Base-by-base conservation (phyloP, 371 early-diverging fungal genomes). In the Circinella umbellata region DNA sequence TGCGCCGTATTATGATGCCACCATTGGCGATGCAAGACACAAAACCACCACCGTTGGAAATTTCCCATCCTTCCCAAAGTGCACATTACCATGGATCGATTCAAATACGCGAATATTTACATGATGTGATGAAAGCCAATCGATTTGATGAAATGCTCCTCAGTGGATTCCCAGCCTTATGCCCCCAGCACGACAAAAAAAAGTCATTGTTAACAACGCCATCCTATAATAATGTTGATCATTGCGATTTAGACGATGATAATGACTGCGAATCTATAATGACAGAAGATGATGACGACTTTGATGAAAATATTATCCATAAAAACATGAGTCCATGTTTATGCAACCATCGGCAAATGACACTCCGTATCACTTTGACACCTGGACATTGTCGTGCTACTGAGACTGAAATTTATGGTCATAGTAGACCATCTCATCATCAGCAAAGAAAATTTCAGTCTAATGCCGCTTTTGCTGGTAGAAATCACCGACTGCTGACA, bases 331-430 rank as follows among this genome's bases (percentile, higher is more conserved):
- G 13, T 47, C 39, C 70, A 11, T 69, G 64, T 53, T 66, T 48
- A 18, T 57, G 54, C 42, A 47, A 37, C n/a, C 65, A 64, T 17
- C 69, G 64, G 42, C 61, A 57, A 27, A 65, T 65, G 73, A 77
- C 75, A 2, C 62, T 74, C 54, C 71, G 76, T 17, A 55, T 79
- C n/a, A 79, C 76, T 11, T 60, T 79, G 59, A 79, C 79, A 11
- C 79, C 79, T 20, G 68, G 65, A 51, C 78, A 74, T 47, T 69
- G 73, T 36, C 78, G 78, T 49, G 78, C 78, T 3, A 68, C 67
- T 14, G 78, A 77, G 15, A 64, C 60, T 8, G 75, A 74, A 36
- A 74, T 77, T 53, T 77, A 77, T 55, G 73, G 73, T 34, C 57
- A 57, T 7, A 57, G 35, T 34, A 18, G 57, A 34, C 20, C 5